Conservation (phyloP, 352 stramenopile genomes). For the Pythium coloratum region DNA sequence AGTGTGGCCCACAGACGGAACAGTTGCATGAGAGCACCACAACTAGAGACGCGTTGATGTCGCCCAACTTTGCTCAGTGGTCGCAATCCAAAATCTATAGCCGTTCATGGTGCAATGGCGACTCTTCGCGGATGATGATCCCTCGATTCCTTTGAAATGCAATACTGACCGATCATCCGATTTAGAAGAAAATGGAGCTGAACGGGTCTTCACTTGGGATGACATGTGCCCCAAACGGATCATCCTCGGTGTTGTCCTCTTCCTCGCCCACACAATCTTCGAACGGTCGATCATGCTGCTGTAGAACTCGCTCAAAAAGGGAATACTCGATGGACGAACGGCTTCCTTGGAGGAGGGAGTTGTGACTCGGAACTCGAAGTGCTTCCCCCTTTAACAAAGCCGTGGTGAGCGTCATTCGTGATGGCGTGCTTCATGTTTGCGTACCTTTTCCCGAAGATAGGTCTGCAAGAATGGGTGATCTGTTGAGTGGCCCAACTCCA, state of each 20-base stretch:
- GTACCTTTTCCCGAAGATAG: slow-evolving; percentile 14
- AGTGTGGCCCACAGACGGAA: slow-evolving; percentile 5
- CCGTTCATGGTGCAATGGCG: background rate
- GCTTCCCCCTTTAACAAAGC: background rate
- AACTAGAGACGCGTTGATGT: background rate
- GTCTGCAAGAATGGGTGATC: slow-evolving; percentile 17
- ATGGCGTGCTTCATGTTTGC: background rate
- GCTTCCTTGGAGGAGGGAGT: background rate
- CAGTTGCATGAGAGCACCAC: slow-evolving; percentile 7
- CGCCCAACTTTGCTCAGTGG: background rate
- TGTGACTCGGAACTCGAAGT: background rate
- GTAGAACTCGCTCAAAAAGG: slow-evolving; percentile 3
- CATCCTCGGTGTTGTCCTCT: background rate
- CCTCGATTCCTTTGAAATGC: slow-evolving; percentile 10
- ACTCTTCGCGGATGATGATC: background rate
- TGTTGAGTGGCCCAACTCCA: background rate
- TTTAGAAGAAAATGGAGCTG: slow-evolving; percentile 25
- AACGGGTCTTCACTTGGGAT: slow-evolving; percentile 14
- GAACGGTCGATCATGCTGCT: background rate
- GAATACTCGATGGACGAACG: slow-evolving; percentile 17
- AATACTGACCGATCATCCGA: slow-evolving; percentile 14
- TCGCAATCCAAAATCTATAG: background rate
- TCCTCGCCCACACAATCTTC: background rate
- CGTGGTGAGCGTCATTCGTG: background rate
- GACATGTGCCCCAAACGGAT: background rate